phyloP scores from a whole-genome alignment of 805 yeast genomes.

The Starmerella ratchasimensis region DNA sequence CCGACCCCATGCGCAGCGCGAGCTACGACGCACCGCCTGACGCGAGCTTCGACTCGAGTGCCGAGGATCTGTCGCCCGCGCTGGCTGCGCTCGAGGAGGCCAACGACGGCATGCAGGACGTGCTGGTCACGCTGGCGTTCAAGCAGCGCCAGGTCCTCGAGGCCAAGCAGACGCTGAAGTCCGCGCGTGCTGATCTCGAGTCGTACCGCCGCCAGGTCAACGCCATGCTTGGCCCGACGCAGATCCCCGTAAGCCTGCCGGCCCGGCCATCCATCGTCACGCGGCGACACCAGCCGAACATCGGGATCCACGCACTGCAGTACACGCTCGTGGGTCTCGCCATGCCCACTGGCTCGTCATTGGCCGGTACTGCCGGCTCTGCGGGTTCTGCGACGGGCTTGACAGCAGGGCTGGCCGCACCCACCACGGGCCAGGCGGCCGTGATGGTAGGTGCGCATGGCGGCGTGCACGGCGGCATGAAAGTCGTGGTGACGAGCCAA shows the following conservation, averaged over 20 bases:
- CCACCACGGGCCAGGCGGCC: not conserved
- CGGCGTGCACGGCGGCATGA: not conserved
- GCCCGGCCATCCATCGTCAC: conserved; percentile 14
- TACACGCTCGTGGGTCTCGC: conserved; percentile 1
- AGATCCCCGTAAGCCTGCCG: conserved; percentile 12
- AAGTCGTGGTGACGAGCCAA: not conserved
- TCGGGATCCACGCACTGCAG: conserved; percentile 19
- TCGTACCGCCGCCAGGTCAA: conserved; percentile 17
- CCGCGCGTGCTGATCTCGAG: conserved; percentile 22
- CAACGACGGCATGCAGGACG: conserved; percentile 20
- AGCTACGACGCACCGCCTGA: not conserved
- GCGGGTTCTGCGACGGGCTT: too few relatives aligned
- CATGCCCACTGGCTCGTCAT: not conserved
- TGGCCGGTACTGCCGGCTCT: not conserved
- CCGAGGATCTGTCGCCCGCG: not conserved
- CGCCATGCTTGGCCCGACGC: conserved; percentile 14
- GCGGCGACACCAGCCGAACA: conserved; percentile 11
- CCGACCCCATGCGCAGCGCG: not conserved
- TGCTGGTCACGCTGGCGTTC: conserved; percentile 24
- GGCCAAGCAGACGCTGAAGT: conserved; percentile 22
- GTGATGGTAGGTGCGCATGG: not conserved
- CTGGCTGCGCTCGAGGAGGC: conserved; percentile 8
- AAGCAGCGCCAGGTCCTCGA: conserved; percentile 28
- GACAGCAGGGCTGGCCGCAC: not conserved
- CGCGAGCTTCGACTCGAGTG: not conserved